Conservation (phyloP, 352 stramenopile genomes). For the Sclerospora graminicola region DNA sequence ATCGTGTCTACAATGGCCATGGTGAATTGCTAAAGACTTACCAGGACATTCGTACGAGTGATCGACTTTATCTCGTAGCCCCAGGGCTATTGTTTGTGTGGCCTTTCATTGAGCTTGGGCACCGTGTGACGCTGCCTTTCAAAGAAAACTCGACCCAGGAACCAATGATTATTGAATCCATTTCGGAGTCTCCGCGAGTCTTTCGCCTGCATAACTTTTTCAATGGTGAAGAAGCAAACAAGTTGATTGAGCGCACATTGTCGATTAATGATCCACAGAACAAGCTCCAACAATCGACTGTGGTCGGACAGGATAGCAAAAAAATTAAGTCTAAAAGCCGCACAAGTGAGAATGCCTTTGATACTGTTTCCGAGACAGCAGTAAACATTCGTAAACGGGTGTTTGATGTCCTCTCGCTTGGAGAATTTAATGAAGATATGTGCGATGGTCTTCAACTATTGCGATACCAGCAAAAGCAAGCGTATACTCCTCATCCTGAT, state of each 20-base stretch:
- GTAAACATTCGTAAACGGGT: conserved; percentile 74
- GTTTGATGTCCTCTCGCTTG: conserved; percentile 88
- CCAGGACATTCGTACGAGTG: conserved; percentile 35
- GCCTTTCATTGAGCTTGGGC: conserved; percentile 71
- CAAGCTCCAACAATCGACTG: conserved; percentile 74
- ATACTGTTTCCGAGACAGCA: conserved; percentile 65
- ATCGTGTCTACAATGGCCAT: conserved; percentile 65
- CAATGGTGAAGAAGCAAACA: conserved; percentile 62
- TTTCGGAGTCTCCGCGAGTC: conserved; percentile 71
- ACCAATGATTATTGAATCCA: conserved; percentile 60
- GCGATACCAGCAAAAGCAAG: conserved; percentile 91
- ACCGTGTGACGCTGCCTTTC: conserved; percentile 49
- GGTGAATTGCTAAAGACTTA: conserved; percentile 44
- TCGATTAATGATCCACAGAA: conserved; percentile 75
- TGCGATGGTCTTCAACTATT: conserved; percentile 93
- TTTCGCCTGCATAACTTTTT: conserved; percentile 88
- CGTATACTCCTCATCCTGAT: conserved; percentile 91
- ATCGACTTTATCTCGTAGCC: conserved; percentile 68
- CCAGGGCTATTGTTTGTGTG: conserved; percentile 62
- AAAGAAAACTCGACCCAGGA: conserved; percentile 43
- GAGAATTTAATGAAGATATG: conserved; percentile 83
- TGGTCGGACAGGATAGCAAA: conserved; percentile 32
- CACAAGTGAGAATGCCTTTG: conserved; percentile 86
- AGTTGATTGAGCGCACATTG: conserved; percentile 66
- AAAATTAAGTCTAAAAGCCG: conserved; percentile 58